Evolutionary conservation across 176 grass and related monocot genomes (phyloP), one percentile per base, ranked within the genome.

Genomic region (Phoenix dactylifera): DNA sequence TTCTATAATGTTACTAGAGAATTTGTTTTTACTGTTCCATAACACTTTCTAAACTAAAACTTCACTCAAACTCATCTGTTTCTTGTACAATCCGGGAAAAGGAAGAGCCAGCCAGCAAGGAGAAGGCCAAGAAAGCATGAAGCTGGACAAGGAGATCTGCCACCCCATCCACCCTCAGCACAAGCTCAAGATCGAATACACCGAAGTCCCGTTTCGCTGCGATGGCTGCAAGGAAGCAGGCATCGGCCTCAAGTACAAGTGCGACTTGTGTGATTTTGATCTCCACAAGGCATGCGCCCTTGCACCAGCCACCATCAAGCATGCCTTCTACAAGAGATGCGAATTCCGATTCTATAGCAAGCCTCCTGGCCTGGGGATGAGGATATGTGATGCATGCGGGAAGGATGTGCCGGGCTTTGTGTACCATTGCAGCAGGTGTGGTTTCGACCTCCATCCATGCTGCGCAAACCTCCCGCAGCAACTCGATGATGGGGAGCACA

Each of bases 201-300:
- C 65, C 17, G 74, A 77, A 44, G 62, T 44, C 25, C 74, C 74
- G 6, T 77, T 77, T 24, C 49, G 58, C 17, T 77, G 75, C 26
- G 59, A 77, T 24, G 75, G 75, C 23, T 71, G 75, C 28, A 39
- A 44, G 5, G 75, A 77, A 26, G 75, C 75, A 3, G 66, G 75
- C 44, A 77, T 77, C 16, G 75, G 75, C 32, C 75, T 77, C 59
- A 77, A 77, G 48, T 77, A 77, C 51, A 66, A 59, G 18, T 77
- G 75, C 5, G 51, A 64, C 30, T 22, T 3, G 1, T 71, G 75
- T 16, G 75, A 78, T 19, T 78, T 78, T 16, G 75, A 78, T 51
- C 75, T 78, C 51, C 75, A 71, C 51, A 78, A 58, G 66, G 51
- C 66, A 7, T 71, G 75, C 2, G 75, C 75, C 18, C 15, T 77